phyloP scores from a whole-genome alignment of 2,329 filamentous ascomycete genomes.

The Exophiala phaeomuriformis region DNA sequence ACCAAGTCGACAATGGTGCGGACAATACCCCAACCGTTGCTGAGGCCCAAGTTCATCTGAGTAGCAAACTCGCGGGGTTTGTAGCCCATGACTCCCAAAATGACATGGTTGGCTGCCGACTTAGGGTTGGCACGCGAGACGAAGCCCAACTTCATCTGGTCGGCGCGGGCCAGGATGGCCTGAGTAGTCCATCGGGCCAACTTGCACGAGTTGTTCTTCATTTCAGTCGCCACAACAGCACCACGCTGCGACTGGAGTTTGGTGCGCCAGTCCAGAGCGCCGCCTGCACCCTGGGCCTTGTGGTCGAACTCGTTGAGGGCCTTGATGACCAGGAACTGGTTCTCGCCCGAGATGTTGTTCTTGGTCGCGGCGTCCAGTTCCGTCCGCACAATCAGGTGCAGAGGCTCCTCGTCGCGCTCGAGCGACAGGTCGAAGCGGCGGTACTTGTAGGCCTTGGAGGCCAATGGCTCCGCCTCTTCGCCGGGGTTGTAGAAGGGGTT shows the following conservation, averaged over 20 bases:
- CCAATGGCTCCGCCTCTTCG: conserved; percentile 87
- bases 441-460: conserved; percentile 98
- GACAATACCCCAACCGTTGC: conserved; percentile 98
- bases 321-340: conserved; percentile 87
- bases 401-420: conserved; percentile 81
- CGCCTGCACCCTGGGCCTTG: conserved; percentile 92
- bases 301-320: conserved; percentile 98
- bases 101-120: conserved; percentile 84
- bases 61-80: conserved; percentile 94
- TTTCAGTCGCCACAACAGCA: conserved; percentile 96
- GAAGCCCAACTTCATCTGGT: conserved; percentile 98
- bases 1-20: conserved; percentile 90
- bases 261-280: conserved; percentile 91
- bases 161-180: conserved; percentile 92
- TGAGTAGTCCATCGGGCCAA: conserved; percentile 96
- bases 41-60: conserved; percentile 96
- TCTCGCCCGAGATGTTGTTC: conserved; percentile 84
- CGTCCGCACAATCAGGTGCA: conserved; percentile 87
- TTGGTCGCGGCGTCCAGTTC: conserved; percentile 94
- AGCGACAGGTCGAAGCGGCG: conserved; percentile 91
- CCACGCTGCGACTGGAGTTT: conserved; percentile 92
- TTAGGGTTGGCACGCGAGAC: conserved; percentile 91
- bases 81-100: conserved; percentile 93
- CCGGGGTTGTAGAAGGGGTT: conserved; percentile 97
- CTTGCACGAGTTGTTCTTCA: conserved; percentile 99